A percentile compares a stretch with the other conserved stretches of the same genome.
Conservation (phyloP, 495 filamentous ascomycete species). For the Podospora didyma region DNA sequence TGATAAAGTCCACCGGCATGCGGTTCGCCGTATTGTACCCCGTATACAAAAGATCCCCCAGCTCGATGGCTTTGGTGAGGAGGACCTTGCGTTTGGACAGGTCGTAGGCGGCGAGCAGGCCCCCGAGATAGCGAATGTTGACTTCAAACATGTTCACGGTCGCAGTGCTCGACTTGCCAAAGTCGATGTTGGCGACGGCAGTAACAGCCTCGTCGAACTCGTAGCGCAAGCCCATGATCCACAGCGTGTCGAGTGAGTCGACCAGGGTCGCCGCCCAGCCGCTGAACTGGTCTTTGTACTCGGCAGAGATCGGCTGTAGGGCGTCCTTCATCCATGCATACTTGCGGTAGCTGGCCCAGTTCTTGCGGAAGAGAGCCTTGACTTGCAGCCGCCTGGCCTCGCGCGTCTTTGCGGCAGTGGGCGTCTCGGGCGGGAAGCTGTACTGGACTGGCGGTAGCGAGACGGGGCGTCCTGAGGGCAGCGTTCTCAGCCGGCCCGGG, state of each 20-base stretch:
- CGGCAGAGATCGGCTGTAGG: constrained; percentile 59
- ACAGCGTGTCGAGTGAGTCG: constrained; percentile 80
- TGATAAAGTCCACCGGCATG: constrained; percentile 67
- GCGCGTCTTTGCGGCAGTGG: constrained; percentile 48
- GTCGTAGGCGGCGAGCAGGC: constrained; percentile 74
- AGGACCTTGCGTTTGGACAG: constrained; percentile 67
- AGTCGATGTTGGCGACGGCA: constrained; percentile 73
- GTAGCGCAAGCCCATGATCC: constrained; percentile 83
- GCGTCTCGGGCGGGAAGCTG: constrained; percentile 53
- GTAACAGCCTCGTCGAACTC: constrained; percentile 82
- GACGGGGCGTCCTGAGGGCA: constrained; percentile 50
- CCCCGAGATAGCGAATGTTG: constrained; percentile 78
- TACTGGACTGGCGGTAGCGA: constrained; percentile 69
- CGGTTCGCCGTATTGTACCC: constrained; percentile 86
- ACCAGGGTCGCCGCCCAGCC: constrained; percentile 91
- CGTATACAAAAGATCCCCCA: constrained; percentile 77
- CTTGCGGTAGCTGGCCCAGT: constrained; percentile 72
- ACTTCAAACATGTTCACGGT: constrained; percentile 76
- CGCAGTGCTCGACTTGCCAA: constrained; percentile 63
- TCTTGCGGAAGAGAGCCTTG: constrained; percentile 61
- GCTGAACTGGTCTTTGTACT: constrained; percentile 66
- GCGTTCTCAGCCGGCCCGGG: constrained; percentile 46
- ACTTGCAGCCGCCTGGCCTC: constrained; percentile 58
- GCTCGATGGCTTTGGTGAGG: constrained; percentile 73
- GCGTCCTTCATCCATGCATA: constrained; percentile 82